phyloP scores from a whole-genome alignment of 495 filamentous ascomycete genomes.

The Wilcoxina mikolae region DNA sequence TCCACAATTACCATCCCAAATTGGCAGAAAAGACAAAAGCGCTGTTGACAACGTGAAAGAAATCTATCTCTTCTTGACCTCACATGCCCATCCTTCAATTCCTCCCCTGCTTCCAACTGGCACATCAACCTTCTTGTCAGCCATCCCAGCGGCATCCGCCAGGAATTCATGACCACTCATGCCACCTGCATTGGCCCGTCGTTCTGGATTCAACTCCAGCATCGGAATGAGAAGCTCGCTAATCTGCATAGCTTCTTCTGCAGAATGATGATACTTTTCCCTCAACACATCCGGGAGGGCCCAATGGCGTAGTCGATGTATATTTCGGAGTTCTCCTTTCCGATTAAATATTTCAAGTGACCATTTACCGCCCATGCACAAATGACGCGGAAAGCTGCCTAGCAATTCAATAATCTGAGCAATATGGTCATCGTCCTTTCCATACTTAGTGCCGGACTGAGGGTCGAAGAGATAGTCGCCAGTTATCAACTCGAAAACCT shows the following conservation, averaged over 20 bases:
- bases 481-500: constrained; percentile 96
- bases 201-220: constrained; percentile 75
- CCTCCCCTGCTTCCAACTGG: constrained; percentile 71
- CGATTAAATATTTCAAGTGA: constrained; percentile 97
- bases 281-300: constrained; percentile 81
- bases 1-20: neutral
- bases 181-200: constrained; percentile 85
- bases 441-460: constrained; percentile 97
- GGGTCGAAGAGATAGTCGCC: constrained; percentile 98
- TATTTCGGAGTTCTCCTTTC: constrained; percentile 94
- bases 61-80: constrained; percentile 40
- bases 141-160: constrained; percentile 75
- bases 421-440: constrained; percentile 99
- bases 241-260: constrained; percentile 61
- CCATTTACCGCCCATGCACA: constrained; percentile 89
- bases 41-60: neutral
- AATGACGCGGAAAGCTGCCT: constrained; percentile 78
- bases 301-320: constrained; percentile 94
- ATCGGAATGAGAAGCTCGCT: constrained; percentile 81
- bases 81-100: constrained; percentile 87
- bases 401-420: constrained; percentile 98
- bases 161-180: constrained; percentile 77
- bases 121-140: constrained; percentile 51
- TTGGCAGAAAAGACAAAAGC: neutral
- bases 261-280: constrained; percentile 91